A percentile compares a stretch with the other conserved stretches of the same genome.
phyloP scores from a whole-genome alignment of 805 yeast species.

The Scheffersomyces lignosus region DNA sequence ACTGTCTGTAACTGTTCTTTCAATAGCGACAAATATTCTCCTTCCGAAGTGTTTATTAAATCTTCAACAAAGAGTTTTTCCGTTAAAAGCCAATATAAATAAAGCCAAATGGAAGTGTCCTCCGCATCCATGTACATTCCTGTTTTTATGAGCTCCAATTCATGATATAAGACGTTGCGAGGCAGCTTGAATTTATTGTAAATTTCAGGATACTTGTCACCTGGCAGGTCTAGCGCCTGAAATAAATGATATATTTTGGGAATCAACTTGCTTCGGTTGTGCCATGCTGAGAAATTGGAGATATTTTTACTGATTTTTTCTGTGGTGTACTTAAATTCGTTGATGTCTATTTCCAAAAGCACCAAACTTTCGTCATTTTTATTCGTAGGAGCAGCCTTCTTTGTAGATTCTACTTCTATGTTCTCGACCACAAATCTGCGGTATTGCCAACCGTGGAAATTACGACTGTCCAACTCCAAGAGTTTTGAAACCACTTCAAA shows the following conservation, averaged over 20 bases:
- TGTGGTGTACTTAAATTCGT: constrained; percentile 78
- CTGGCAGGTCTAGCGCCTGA: constrained; percentile 1
- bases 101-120: constrained; percentile 92
- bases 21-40: constrained; percentile 37
- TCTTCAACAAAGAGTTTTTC: constrained; percentile 38
- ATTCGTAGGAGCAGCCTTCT: background rate
- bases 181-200: constrained; percentile 11
- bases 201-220: background rate
- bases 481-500: constrained; percentile 67
- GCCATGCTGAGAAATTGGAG: constrained; percentile 96
- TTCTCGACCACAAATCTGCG: constrained; percentile 66
- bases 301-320: constrained; percentile 76
- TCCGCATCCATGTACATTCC: constrained; percentile 93
- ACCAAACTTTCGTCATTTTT: constrained; percentile 12
- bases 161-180: constrained; percentile 46
- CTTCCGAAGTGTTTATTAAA: constrained; percentile 13
- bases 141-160: constrained; percentile 67
- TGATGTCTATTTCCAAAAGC: constrained; percentile 29
- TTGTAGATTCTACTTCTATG: constrained; percentile 22
- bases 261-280: constrained; percentile 74
- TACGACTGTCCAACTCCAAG: constrained; percentile 72
- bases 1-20: constrained; percentile 48
- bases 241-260: constrained; percentile 44
- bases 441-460: constrained; percentile 96
- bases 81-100: constrained; percentile 74